Evolutionary conservation across 495 filamentous ascomycete genomes (phyloP).

Genomic region (Talaromyces proteolyticus): DNA sequence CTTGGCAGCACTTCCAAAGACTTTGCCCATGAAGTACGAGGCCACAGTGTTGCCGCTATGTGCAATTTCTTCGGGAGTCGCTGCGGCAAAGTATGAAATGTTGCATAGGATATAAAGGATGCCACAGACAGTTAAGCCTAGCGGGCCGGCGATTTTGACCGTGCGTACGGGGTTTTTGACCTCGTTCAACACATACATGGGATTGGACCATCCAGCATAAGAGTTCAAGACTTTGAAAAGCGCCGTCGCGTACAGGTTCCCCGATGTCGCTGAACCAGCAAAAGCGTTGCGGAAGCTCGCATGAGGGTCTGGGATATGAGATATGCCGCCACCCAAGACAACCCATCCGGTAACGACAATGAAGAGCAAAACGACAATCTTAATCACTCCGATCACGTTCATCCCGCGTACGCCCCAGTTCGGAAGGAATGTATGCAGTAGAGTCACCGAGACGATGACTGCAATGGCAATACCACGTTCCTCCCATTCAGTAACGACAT

Average conservation of each 20-base stretch:
- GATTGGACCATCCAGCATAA: slow-evolving; percentile 56
- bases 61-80: slow-evolving; percentile 58
- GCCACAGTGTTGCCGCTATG: slow-evolving; percentile 57
- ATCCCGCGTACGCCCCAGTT: slow-evolving; percentile 25
- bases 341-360: slow-evolving; percentile 34
- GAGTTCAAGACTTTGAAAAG: slow-evolving; percentile 67
- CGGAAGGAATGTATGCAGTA: slow-evolving; percentile 21
- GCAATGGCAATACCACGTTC: slow-evolving; percentile 24
- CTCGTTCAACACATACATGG: slow-evolving; percentile 68
- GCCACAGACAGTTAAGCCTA: slow-evolving; percentile 51
- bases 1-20: slow-evolving; percentile 45
- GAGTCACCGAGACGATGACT: slow-evolving; percentile 21
- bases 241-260: slow-evolving; percentile 40
- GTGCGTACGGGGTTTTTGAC: slow-evolving; percentile 63
- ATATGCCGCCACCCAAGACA: slow-evolving; percentile 21
- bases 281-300: slow-evolving; percentile 25
- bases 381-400: slow-evolving; percentile 29
- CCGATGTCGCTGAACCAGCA: slow-evolving; percentile 24
- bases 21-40: slow-evolving; percentile 56
- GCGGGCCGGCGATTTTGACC: slow-evolving; percentile 52
- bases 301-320: slow-evolving; percentile 24
- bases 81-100: slow-evolving; percentile 59
- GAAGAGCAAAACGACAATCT: slow-evolving; percentile 31
- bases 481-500: slow-evolving; percentile 21
- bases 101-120: slow-evolving; percentile 61